Conservation (phyloP, 768 basidiomycete genomes). For the Suillus brevipes region DNA sequence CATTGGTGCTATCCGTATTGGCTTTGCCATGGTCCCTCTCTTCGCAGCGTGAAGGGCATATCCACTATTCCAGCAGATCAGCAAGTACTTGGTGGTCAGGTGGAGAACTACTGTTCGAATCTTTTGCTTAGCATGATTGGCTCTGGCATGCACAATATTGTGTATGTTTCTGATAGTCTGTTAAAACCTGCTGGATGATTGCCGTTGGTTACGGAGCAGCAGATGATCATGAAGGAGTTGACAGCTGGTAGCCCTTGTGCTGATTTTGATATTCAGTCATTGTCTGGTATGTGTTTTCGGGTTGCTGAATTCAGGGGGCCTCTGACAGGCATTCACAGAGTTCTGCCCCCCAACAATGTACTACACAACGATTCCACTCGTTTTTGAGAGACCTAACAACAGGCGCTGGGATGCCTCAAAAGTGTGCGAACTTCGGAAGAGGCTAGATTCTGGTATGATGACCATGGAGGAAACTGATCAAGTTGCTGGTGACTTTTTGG, state of each 20-base stretch:
- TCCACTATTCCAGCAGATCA: constrained; percentile 89
- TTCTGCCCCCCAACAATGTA: constrained; percentile 94
- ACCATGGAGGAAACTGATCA: constrained; percentile 84
- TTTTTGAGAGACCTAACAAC: constrained; percentile 81
- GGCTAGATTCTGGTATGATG: constrained; percentile 88
- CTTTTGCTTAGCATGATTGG: constrained; percentile 86
- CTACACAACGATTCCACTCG: constrained; percentile 91
- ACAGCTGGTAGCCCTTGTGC: constrained; percentile 74
- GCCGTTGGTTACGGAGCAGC: constrained; percentile 85
- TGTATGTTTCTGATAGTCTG: constrained; percentile 54
- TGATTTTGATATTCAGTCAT: constrained; percentile 80
- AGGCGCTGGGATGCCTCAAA: constrained; percentile 93
- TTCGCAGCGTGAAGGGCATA: constrained; percentile 89
- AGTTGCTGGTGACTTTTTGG: constrained; percentile 86
- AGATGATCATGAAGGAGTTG: constrained; percentile 95
- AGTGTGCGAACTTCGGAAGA: constrained; percentile 90
- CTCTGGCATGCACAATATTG: constrained; percentile 62
- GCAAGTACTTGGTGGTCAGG: constrained; percentile 85
- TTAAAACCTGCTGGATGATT: constrained; percentile 66
- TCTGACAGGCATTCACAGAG: constrained; percentile 46
- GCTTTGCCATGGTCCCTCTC: constrained; percentile 92
- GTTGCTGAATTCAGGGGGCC: neutral
- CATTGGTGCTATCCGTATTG: constrained; percentile 95
- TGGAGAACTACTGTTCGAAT: constrained; percentile 95
- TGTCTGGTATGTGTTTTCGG: constrained; percentile 66